These are phyloP conservation scores for Pontederia paniculata DNA, from an alignment of 176 grass and related monocot species.

Conservation along the genomic window DNA sequence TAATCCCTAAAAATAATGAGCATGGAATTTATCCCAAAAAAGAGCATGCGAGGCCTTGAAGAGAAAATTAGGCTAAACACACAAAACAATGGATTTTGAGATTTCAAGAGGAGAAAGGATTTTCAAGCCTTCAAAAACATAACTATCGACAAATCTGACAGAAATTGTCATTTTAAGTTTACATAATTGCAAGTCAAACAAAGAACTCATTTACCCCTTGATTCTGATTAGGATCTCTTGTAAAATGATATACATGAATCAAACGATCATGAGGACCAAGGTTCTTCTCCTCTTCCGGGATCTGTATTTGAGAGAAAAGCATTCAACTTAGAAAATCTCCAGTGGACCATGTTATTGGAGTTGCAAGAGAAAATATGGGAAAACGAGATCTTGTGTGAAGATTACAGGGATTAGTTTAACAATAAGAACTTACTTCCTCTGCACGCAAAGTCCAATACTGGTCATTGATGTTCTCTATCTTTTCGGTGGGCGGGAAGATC, in stretches of 20 bases:
- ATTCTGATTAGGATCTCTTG: slow-evolving; percentile 83
- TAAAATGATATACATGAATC: slow-evolving; percentile 97
- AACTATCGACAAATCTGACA: too few species aligned
- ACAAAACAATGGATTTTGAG: too few species aligned
- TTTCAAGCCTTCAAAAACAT: too few species aligned
- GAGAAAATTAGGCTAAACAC: too few species aligned
- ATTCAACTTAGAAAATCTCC: too few species aligned
- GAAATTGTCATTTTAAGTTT: too few species aligned
- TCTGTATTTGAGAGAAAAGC: slow-evolving; percentile 22
- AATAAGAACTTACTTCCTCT: slow-evolving; percentile 64
- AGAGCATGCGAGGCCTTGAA: too few species aligned
- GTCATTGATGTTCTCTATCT: slow-evolving; percentile 99
- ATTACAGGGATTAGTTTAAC: neutral
- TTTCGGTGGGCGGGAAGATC: slow-evolving; percentile 78
- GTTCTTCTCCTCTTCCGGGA: slow-evolving; percentile 85
- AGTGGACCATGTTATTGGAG: neutral
- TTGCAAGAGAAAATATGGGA: neutral
- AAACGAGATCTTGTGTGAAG: too few species aligned
- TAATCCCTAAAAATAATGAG: too few species aligned
- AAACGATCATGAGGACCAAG: slow-evolving; percentile 65
- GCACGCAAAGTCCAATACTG: slow-evolving; percentile 98
- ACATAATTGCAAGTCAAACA: too few species aligned
- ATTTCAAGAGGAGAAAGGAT: too few species aligned
- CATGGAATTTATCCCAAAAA: too few species aligned
- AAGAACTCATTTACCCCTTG: slow-evolving; percentile 30